Evolutionary conservation across 176 grass and related monocot species (phyloP).

Genomic region (Puccinellia tenuiflora): DNA sequence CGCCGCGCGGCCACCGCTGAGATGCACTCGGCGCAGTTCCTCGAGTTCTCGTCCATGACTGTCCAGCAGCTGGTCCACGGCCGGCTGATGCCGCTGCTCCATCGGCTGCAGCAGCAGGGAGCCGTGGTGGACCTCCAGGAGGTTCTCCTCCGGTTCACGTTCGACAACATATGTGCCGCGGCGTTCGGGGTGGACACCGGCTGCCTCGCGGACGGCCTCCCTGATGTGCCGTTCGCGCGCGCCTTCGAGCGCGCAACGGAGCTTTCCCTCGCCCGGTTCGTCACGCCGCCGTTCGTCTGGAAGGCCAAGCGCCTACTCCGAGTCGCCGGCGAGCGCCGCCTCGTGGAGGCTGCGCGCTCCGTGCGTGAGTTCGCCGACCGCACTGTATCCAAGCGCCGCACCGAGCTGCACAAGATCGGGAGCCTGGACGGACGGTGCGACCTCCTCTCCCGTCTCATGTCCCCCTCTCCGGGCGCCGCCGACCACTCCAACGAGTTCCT

Average conservation of each 20-base stretch:
- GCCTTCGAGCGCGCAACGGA: constrained; percentile 84
- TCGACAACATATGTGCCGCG: constrained; percentile 82
- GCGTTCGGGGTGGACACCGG: constrained; percentile 70
- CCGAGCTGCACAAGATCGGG: constrained; percentile 45
- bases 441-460: constrained; percentile 65
- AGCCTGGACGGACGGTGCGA: constrained; percentile 33
- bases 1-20: constrained; percentile 57
- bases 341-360: constrained; percentile 29
- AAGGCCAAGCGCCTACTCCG: constrained; percentile 53
- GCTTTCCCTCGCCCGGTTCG: constrained; percentile 55
- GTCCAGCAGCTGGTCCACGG: constrained; percentile 35
- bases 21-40: constrained; percentile 80
- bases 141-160: constrained; percentile 76
- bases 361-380: constrained; percentile 60
- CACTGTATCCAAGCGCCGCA: constrained; percentile 49
- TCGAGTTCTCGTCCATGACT: constrained; percentile 44
- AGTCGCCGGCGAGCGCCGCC: constrained; percentile 54
- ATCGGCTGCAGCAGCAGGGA: not conserved
- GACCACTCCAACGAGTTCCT: constrained; percentile 71
- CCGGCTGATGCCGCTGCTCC: constrained; percentile 43
- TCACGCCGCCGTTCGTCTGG: constrained; percentile 79
- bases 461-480: not conserved
- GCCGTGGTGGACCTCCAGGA: constrained; percentile 67
- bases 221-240: constrained; percentile 71
- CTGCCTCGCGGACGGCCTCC: constrained; percentile 64